phyloP scores from a whole-genome alignment of 78 protist species.

The Chrysochromulina tobinii region DNA sequence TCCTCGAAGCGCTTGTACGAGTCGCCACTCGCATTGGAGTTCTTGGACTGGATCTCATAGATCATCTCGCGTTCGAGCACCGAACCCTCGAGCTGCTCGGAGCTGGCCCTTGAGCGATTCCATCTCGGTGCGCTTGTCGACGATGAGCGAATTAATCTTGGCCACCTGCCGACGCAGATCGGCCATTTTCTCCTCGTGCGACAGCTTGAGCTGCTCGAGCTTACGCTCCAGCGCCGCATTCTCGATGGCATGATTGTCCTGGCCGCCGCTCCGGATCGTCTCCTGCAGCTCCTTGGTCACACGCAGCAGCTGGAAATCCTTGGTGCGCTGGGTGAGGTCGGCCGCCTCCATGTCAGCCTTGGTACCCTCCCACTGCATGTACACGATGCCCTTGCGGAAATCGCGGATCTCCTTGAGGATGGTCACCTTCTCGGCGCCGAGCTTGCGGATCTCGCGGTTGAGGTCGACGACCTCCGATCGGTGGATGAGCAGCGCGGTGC shows the following conservation, averaged over 20 bases:
- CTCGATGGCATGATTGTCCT: background rate
- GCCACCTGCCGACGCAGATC: background rate
- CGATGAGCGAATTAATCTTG: background rate
- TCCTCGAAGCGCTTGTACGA: background rate
- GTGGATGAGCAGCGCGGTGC: conserved; percentile 40
- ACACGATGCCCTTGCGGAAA: conserved; percentile 27
- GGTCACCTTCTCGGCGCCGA: conserved; percentile 41
- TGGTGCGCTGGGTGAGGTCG: conserved; percentile 25
- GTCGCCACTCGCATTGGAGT: background rate
- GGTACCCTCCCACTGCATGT: conserved; percentile 58
- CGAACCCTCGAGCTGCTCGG: background rate
- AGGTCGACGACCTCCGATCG: background rate
- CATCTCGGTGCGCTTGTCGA: background rate
- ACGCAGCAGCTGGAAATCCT: conserved; percentile 63
- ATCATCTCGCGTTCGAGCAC: background rate
- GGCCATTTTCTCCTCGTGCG: background rate
- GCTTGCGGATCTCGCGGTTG: conserved; percentile 44
- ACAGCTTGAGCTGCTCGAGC: background rate
- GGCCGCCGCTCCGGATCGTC: conserved; percentile 50
- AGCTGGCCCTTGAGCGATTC: background rate
- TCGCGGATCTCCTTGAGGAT: conserved; percentile 47
- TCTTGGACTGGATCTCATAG: background rate
- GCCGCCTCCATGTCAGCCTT: conserved; percentile 37
- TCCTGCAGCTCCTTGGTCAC: conserved; percentile 73
- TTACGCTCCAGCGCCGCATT: background rate